phyloP scores from a whole-genome alignment of 148 eudicot genomes.

The Dianthus caryophyllus region DNA sequence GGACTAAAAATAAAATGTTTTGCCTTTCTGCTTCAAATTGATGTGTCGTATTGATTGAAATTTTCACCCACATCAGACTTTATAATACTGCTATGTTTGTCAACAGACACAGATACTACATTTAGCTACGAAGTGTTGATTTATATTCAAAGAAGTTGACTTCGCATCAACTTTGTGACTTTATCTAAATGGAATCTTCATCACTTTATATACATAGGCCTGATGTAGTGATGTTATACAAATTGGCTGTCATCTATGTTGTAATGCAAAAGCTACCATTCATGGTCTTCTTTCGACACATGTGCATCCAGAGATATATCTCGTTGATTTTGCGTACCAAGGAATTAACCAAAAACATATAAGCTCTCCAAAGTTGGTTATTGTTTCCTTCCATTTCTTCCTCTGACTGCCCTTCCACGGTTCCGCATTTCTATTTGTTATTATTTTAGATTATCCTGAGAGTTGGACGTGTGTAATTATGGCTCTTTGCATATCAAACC shows the following conservation, averaged over 20 bases:
- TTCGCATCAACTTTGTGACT: neutral
- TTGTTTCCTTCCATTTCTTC: neutral
- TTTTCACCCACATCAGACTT: neutral
- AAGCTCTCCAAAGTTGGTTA: neutral
- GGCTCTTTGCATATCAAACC: neutral
- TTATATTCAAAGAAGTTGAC: neutral
- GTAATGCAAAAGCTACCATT: neutral
- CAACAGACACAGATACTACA: neutral
- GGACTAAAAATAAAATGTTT: neutral
- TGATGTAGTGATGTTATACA: neutral
- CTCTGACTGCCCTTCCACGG: neutral
- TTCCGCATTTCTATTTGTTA: neutral
- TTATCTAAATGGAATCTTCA: neutral
- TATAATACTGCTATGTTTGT: neutral
- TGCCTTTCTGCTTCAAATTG: conserved; percentile 3
- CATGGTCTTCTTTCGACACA: neutral
- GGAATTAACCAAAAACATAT: neutral
- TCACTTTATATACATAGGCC: neutral
- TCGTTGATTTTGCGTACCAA: neutral
- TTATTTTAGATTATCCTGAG: neutral
- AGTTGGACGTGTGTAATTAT: neutral
- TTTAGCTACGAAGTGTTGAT: neutral
- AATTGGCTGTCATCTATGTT: neutral
- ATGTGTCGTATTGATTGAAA: neutral
- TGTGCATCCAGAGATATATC: neutral